Evolutionary conservation across 768 basidiomycete species (phyloP), one percentile per base, ranked within the genome.

Genomic region (Naganishia antarctica): DNA sequence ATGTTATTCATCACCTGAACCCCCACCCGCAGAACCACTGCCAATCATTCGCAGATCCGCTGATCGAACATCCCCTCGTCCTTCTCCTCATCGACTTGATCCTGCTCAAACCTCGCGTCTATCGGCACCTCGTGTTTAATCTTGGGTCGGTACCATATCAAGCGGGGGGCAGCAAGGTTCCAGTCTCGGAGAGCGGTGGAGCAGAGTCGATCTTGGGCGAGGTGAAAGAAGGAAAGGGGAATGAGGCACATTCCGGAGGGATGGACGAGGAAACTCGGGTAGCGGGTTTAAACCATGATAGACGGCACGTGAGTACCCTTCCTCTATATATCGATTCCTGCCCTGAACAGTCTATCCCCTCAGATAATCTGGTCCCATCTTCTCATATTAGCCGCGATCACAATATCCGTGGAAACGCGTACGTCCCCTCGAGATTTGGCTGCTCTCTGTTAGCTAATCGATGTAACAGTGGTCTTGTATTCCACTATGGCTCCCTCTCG

Each of bases 91-190:
- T 79, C 40, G 78, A 79, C 57, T 64, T 79, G 44, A 71, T 79
- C 46, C 68, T 79, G 41, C 73, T 79, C 43, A 76, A 74, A 59
- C 74, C 76, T 4, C 57, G 70, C 37, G 78, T 76, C 3, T 79
- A 73, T 65, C 67, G 77, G 1, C 76, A 76, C 65, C 61, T 77
- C 3, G 67, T 78, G 4, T 79, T 74, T 69, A 79, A 79, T 53
- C 60, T 74, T 21, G 73, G 71, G 0, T 63, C 70, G 2, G 61
- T 51, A 13, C 73, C 75, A 4, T 21, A 43, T 15, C 31, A 43
- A 48, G 65, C 63, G 9, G 57, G 63, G 53, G 31, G n/a, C 21
- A 16, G n/a, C 26, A 5, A 15, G 15, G 1, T 34, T 16, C 26
- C n/a, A n/a, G n/a, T n/a, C n/a, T 13, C 43, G 18, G 47, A 40